Base-by-base conservation (phyloP, 2,329 filamentous ascomycete species). In the Aspergillus sp. region DNA sequence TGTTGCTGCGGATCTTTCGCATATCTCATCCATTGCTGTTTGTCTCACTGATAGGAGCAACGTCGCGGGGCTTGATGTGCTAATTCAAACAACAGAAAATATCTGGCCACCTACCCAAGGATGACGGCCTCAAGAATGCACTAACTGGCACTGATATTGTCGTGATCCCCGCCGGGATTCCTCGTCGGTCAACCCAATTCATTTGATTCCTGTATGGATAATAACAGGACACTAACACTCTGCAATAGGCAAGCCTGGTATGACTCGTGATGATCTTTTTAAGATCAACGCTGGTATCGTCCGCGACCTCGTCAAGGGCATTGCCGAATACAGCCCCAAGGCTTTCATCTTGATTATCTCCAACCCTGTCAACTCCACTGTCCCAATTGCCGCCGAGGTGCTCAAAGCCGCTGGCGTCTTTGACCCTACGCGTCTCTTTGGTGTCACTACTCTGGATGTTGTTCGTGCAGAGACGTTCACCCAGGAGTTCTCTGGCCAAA, bases 221-320 rank as follows among this genome's bases (percentile, higher is more conserved):
- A 8, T 17, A 36, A 34, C 24, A 30, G 18, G 11, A 38, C 36
- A 39, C 56, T 57, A 56, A 70, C 65, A 52, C 15, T 18, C 24
- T 18, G 11, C 22, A 44, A 45, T 42, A 97, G 93, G 93, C 81
- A 98, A 98, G 85, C 95, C 95, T 70, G 95, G 95, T 72, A 99
- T 99, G 95, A 97, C 90, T 78, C 92, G 95, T 81, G 95, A 99
- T 72, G 95, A 98, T 75, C 90, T 99, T 59, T 99, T 99, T 89
- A 97, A 97, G 82, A 96, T 97, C 84, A 99, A 99, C 78, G 95
- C 95, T 60, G 91, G 93, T 70, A 99, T 99, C 73, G 95, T 99
- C 74, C 91, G 95, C 81, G 92, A 91, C 68, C 85, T 99, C 66
- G 89, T 96, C 69, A 89, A 96, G 83, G 88, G 90, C 53, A 86